phyloP scores from a whole-genome alignment of 1,284 basidiomycete species.

The Leccinum pallidistipes region DNA sequence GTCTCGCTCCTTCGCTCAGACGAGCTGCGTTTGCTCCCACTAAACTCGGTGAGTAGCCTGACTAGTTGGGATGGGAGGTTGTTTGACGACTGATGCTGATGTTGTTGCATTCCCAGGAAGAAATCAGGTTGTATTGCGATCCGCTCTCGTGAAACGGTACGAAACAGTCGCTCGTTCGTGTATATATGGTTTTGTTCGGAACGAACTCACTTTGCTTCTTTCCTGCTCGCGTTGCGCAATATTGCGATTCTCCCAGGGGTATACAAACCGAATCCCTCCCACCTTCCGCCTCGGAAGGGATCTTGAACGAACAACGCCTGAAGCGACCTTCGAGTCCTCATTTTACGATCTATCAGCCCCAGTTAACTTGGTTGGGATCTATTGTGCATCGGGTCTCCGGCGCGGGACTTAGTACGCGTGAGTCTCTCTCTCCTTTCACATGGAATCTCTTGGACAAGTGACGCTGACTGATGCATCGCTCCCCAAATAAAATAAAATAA shows the following conservation, averaged over 20 bases:
- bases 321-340: conserved; percentile 89
- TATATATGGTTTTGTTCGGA: background rate
- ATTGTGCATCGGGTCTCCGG: conserved; percentile 89
- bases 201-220: background rate
- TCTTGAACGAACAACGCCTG: conserved; percentile 87
- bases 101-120: conserved; percentile 34
- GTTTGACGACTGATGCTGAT: background rate
- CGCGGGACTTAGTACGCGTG: conserved; percentile 73
- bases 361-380: conserved; percentile 87
- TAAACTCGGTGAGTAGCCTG: conserved; percentile 42
- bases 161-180: background rate
- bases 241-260: conserved; percentile 34
- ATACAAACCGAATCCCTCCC: conserved; percentile 67
- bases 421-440: conserved; percentile 35
- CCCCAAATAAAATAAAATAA: background rate
- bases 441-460: background rate
- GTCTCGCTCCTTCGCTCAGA: conserved; percentile 54
- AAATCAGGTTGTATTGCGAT: conserved; percentile 46
- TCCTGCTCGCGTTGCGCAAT: too few relatives aligned
- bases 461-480: background rate
- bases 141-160: conserved; percentile 50
- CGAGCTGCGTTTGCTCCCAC: conserved; percentile 47
- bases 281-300: conserved; percentile 56
- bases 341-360: conserved; percentile 96
- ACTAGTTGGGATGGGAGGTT: background rate